Evolutionary conservation across 2,329 filamentous ascomycete genomes (phyloP).

Genomic region (Xylariaceae sp.): DNA sequence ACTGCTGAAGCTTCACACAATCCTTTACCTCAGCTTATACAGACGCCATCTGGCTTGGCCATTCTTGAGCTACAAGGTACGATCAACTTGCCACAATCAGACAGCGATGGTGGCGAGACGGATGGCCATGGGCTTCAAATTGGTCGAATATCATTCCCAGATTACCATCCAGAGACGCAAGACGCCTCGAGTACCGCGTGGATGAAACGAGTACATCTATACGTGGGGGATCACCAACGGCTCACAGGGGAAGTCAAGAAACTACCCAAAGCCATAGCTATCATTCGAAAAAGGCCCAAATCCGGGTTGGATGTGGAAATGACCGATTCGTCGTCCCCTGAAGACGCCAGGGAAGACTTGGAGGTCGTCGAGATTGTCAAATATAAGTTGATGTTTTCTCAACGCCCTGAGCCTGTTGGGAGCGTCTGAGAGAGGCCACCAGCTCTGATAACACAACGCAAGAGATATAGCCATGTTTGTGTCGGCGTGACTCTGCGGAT

Average conservation of each 20-base stretch:
- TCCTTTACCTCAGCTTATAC: constrained; percentile 75
- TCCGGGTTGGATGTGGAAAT: constrained; percentile 44
- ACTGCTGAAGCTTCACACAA: constrained; percentile 30
- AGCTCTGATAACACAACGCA: neutral
- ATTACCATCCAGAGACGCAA: constrained; percentile 55
- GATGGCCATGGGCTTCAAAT: constrained; percentile 47
- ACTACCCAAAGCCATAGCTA: constrained; percentile 69
- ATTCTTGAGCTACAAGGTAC: constrained; percentile 90
- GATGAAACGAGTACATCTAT: constrained; percentile 89
- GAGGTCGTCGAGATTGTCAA: constrained; percentile 85
- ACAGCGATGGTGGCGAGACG: constrained; percentile 33
- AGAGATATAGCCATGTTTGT: neutral
- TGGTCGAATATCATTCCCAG: constrained; percentile 73
- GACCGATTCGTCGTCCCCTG: constrained; percentile 33
- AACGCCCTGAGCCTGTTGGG: constrained; percentile 79
- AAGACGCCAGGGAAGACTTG: constrained; percentile 48
- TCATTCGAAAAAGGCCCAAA: constrained; percentile 59
- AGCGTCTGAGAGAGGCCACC: constrained; percentile 31
- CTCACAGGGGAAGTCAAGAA: constrained; percentile 89
- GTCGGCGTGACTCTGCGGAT: neutral
- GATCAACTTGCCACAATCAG: constrained; percentile 64
- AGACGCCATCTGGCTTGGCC: constrained; percentile 84
- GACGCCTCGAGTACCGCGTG: constrained; percentile 59
- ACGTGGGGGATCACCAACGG: constrained; percentile 83
- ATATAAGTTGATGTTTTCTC: constrained; percentile 81